phyloP scores from a whole-genome alignment of 257 asterid genomes.

The Solanum chiquidenum region DNA sequence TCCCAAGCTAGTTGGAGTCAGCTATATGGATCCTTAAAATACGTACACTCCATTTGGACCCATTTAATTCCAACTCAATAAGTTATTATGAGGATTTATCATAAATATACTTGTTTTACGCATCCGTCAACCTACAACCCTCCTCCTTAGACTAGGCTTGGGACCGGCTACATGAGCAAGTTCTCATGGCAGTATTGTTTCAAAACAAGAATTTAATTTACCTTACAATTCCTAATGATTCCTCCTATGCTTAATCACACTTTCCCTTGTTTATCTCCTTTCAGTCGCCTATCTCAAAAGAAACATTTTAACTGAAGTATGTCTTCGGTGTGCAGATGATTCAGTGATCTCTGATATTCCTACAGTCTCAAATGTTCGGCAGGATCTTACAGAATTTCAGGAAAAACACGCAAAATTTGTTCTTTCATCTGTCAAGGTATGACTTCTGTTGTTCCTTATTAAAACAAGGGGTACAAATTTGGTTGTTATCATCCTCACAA shows the following conservation, averaged over 20 bases:
- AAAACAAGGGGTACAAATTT: slow-evolving; percentile 22
- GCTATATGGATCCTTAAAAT: neutral
- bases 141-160: neutral
- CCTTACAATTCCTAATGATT: neutral
- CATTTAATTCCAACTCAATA: neutral
- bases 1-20: neutral
- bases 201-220: neutral
- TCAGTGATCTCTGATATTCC: slow-evolving; percentile 70
- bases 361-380: slow-evolving; percentile 74
- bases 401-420: slow-evolving; percentile 88
- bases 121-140: neutral
- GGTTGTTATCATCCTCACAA: neutral
- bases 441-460: neutral
- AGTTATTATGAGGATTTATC: neutral
- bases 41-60: neutral
- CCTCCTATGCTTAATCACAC: neutral
- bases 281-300: neutral
- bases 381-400: slow-evolving; percentile 94
- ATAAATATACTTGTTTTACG: neutral
- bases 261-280: neutral
- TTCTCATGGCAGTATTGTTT: neutral
- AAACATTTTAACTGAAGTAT: neutral
- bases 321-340: slow-evolving; percentile 46
- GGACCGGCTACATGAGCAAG: neutral
- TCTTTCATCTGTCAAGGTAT: slow-evolving; percentile 73